Conservation (phyloP, 2,329 filamentous ascomycete species). For the Dendryphion nanum region DNA sequence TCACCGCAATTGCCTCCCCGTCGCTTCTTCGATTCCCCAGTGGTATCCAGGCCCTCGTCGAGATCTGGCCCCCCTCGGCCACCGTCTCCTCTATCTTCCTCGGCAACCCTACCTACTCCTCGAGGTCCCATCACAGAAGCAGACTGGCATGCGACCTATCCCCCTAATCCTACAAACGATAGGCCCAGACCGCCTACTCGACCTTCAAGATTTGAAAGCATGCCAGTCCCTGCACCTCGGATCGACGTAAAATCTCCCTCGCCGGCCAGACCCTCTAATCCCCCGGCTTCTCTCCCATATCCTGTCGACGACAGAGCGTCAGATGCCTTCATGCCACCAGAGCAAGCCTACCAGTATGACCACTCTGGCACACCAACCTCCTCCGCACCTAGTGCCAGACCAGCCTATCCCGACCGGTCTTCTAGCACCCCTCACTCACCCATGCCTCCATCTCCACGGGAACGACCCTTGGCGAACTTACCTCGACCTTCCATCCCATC, state of each 20-base stretch:
- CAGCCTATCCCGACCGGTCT: slow-evolving; percentile 20
- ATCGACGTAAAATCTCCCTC: slow-evolving; percentile 35
- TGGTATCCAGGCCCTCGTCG: slow-evolving; percentile 29
- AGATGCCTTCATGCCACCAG: slow-evolving; percentile 44
- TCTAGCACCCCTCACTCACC: slow-evolving; percentile 11
- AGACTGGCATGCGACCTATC: slow-evolving; percentile 33
- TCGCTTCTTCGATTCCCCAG: slow-evolving; percentile 21
- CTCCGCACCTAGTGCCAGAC: slow-evolving; percentile 7
- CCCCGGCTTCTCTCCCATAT: slow-evolving; percentile 40
- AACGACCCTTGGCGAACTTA: slow-evolving; percentile 9
- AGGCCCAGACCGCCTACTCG: slow-evolving; percentile 27
- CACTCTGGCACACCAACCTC: slow-evolving; percentile 18
- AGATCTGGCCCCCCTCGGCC: slow-evolving; percentile 20
- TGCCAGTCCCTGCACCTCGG: slow-evolving; percentile 27
- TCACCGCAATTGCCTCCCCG: slow-evolving; percentile 30
- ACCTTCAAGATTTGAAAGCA: slow-evolving; percentile 26
- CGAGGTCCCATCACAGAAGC: slow-evolving; percentile 22
- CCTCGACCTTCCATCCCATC: slow-evolving; percentile 11
- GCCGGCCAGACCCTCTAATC: slow-evolving; percentile 24
- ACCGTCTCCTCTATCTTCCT: slow-evolving; percentile 25
- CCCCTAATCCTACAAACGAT: slow-evolving; percentile 19
- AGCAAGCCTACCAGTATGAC: slow-evolving; percentile 42
- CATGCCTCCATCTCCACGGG: slow-evolving; percentile 19
- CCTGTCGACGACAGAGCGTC: slow-evolving; percentile 42
- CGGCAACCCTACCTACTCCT: slow-evolving; percentile 15